These are phyloP conservation scores for Clavispora phyllophila DNA, from an alignment of 805 yeast genomes.

Conservation along the genomic window DNA sequence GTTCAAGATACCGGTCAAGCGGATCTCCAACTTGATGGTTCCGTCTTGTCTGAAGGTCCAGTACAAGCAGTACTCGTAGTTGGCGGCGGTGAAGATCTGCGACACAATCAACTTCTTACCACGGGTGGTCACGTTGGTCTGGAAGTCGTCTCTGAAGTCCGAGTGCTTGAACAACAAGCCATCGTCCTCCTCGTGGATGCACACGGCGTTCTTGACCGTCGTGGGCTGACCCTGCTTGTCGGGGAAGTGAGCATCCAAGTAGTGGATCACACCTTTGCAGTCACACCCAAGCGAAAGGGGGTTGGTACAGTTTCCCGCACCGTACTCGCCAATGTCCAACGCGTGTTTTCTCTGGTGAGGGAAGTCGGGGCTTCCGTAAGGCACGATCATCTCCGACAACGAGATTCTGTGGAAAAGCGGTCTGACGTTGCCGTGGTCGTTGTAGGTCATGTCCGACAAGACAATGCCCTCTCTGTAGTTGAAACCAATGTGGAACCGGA, in stretches of 20 bases:
- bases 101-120: slow-evolving; percentile 70
- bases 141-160: slow-evolving; percentile 76
- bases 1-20: slow-evolving; percentile 79
- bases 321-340: slow-evolving; percentile 81
- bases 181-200: slow-evolving; percentile 85
- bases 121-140: slow-evolving; percentile 70
- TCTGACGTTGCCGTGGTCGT: slow-evolving; percentile 69
- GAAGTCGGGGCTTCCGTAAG: slow-evolving; percentile 73
- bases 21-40: slow-evolving; percentile 71
- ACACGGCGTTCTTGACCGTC: slow-evolving; percentile 70
- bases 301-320: slow-evolving; percentile 83
- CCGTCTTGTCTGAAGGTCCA: slow-evolving; percentile 85
- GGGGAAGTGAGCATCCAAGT: slow-evolving; percentile 72
- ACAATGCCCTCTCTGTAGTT: slow-evolving; percentile 85
- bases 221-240: slow-evolving; percentile 64
- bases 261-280: slow-evolving; percentile 82
- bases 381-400: slow-evolving; percentile 78
- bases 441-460: slow-evolving; percentile 64
- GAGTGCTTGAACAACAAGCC: slow-evolving; percentile 78
- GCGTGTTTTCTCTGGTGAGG: slow-evolving; percentile 87
- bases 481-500: slow-evolving; percentile 74
- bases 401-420: slow-evolving; percentile 78
- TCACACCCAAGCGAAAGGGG: slow-evolving; percentile 77
- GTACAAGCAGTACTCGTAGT: slow-evolving; percentile 80
- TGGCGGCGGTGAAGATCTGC: slow-evolving; percentile 82